phyloP scores from a whole-genome alignment of 2,329 filamentous ascomycete species.

The Pyrenophora graminea region DNA sequence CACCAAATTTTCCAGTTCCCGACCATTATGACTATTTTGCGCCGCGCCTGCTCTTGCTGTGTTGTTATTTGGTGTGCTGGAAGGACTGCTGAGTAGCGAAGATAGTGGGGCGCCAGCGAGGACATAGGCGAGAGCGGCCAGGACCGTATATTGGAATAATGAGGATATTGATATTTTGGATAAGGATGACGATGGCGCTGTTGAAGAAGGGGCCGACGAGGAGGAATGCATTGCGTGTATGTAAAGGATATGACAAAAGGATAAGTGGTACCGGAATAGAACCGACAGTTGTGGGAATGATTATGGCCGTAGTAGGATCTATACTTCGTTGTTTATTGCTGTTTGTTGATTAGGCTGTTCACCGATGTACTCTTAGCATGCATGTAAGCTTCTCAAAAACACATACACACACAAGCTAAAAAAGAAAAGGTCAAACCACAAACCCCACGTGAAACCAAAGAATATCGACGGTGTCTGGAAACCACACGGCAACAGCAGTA shows the following conservation, averaged over 20 bases:
- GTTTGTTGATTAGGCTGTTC: too few relatives aligned
- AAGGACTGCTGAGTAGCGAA: constrained; percentile 4
- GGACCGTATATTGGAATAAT: constrained; percentile 39
- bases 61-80: background rate
- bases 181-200: constrained; percentile 1
- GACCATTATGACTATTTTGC: constrained; percentile 15
- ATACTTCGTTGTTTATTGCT: too few relatives aligned
- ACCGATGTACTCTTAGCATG: too few relatives aligned
- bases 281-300: too few relatives aligned
- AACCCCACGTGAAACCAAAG: too few relatives aligned
- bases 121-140: constrained; percentile 38
- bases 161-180: constrained; percentile 20
- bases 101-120: constrained; percentile 44
- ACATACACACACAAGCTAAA: too few relatives aligned
- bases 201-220: constrained; percentile 3
- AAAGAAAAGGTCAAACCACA: too few relatives aligned
- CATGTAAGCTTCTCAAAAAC: background rate
- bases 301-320: too few relatives aligned
- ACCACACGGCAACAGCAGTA: background rate
- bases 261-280: background rate
- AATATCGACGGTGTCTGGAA: too few relatives aligned
- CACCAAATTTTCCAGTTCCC: constrained; percentile 46
- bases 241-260: background rate
- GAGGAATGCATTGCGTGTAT: constrained; percentile 4
- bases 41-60: background rate